A percentile compares a stretch with the other conserved stretches of the same genome.
phyloP scores from a whole-genome alignment of 78 protist species.

The Chrysochromulina parva region DNA sequence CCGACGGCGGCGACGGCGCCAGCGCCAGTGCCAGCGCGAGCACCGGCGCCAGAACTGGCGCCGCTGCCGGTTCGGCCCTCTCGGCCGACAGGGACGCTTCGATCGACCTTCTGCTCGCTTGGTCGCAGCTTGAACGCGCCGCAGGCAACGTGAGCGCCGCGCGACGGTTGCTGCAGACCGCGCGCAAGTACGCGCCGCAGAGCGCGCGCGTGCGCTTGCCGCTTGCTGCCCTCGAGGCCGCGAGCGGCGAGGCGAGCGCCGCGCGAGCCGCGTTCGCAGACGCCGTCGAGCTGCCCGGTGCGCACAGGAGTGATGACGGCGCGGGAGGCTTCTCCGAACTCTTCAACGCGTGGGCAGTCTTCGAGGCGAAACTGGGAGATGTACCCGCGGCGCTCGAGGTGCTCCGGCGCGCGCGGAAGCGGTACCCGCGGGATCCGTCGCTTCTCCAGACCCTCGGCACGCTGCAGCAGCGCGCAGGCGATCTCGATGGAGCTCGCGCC shows the following conservation, averaged over 20 bases:
- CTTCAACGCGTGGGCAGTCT: not conserved
- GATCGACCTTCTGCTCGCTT: too few relatives aligned
- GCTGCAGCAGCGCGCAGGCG: not conserved
- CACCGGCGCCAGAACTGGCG: too few relatives aligned
- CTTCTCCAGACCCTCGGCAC: constrained; percentile 5
- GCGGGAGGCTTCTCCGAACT: not conserved
- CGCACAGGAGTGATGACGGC: not conserved
- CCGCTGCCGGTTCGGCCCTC: too few relatives aligned
- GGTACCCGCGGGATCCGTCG: not conserved
- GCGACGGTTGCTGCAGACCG: too few relatives aligned
- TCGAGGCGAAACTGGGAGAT: not conserved
- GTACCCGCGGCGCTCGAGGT: not conserved
- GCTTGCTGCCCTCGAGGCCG: too few relatives aligned
- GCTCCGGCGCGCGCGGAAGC: not conserved
- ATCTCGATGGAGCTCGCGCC: not conserved
- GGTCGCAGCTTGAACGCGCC: too few relatives aligned
- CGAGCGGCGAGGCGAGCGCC: not conserved
- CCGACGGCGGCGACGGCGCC: not conserved
- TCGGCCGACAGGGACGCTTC: too few relatives aligned
- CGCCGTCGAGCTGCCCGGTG: not conserved
- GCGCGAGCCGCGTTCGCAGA: not conserved
- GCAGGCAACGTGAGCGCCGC: too few relatives aligned
- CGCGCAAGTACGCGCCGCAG: too few relatives aligned
- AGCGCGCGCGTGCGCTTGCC: too few relatives aligned
- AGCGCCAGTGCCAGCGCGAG: not conserved